phyloP scores from a whole-genome alignment of 768 basidiomycete species.

The Suillus sp. region DNA sequence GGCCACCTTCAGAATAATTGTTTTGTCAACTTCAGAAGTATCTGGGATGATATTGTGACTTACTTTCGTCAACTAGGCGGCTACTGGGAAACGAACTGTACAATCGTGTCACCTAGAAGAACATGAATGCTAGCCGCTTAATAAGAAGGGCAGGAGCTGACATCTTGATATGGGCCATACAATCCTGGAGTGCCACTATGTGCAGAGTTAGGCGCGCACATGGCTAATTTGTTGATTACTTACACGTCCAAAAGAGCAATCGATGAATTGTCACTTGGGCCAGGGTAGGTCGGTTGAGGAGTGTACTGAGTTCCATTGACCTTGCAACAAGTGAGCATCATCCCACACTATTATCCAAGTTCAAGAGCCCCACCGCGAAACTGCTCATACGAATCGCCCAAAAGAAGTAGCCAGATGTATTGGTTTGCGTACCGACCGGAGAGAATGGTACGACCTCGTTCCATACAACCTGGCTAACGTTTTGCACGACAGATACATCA shows the following conservation, averaged over 20 bases:
- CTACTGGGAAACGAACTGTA: slow-evolving; percentile 61
- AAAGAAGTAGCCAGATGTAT: slow-evolving; percentile 69
- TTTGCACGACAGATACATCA: slow-evolving; percentile 66
- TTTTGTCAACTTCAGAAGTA: not conserved
- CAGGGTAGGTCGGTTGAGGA: slow-evolving; percentile 67
- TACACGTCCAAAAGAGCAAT: slow-evolving; percentile 77
- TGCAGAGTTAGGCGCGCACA: slow-evolving; percentile 9
- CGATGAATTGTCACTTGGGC: slow-evolving; percentile 52
- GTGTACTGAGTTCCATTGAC: slow-evolving; percentile 55
- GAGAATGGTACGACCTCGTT: slow-evolving; percentile 74
- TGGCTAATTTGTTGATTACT: slow-evolving; percentile 27
- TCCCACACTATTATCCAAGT: not conserved
- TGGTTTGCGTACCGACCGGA: slow-evolving; percentile 58
- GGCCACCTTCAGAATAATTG: slow-evolving; percentile 45
- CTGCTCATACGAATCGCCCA: slow-evolving; percentile 68
- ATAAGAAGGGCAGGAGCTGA: slow-evolving; percentile 32
- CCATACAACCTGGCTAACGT: slow-evolving; percentile 66
- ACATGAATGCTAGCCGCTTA: slow-evolving; percentile 9
- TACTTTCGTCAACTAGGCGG: slow-evolving; percentile 67
- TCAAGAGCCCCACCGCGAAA: slow-evolving; percentile 48
- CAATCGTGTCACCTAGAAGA: slow-evolving; percentile 61
- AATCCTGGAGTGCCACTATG: slow-evolving; percentile 69
- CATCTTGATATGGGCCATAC: slow-evolving; percentile 79
- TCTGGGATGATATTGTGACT: slow-evolving; percentile 18
- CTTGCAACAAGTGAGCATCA: slow-evolving; percentile 34